Evolutionary conservation across 495 filamentous ascomycete species (phyloP).

Genomic region (Amorphotheca resinae): DNA sequence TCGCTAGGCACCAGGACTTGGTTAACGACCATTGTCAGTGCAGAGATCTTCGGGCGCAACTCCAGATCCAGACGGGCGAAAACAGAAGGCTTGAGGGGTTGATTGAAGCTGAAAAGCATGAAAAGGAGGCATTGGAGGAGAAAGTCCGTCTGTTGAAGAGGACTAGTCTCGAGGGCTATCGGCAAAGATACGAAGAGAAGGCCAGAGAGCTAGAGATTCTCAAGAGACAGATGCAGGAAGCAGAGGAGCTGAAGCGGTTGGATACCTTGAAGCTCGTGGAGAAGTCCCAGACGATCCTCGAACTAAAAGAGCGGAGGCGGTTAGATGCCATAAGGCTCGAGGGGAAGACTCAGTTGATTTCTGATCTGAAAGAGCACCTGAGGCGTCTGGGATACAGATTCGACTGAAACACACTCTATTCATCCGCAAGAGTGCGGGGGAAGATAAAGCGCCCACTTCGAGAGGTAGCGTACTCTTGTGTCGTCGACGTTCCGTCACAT

Average conservation of each 20-base stretch:
- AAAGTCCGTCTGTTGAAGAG: constrained; percentile 37
- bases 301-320: constrained; percentile 29
- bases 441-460: no score
- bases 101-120: constrained; percentile 38
- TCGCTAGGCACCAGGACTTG: constrained; percentile 4
- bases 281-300: constrained; percentile 32
- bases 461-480: background rate
- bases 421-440: no score
- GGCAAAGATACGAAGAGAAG: constrained; percentile 37
- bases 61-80: constrained; percentile 8
- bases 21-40: constrained; percentile 10
- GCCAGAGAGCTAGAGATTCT: constrained; percentile 44
- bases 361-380: constrained; percentile 6
- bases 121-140: constrained; percentile 40
- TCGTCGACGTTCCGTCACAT: background rate
- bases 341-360: constrained; percentile 36
- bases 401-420: no score
- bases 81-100: constrained; percentile 29
- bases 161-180: constrained; percentile 26
- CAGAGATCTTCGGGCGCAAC: constrained; percentile 4
- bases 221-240: constrained; percentile 38
- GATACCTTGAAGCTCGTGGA: constrained; percentile 42
- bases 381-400: background rate
- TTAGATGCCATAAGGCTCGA: constrained; percentile 45
- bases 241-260: constrained; percentile 42